Conservation (phyloP, 345 rosid species). For the Dipteronia dyeriana region DNA sequence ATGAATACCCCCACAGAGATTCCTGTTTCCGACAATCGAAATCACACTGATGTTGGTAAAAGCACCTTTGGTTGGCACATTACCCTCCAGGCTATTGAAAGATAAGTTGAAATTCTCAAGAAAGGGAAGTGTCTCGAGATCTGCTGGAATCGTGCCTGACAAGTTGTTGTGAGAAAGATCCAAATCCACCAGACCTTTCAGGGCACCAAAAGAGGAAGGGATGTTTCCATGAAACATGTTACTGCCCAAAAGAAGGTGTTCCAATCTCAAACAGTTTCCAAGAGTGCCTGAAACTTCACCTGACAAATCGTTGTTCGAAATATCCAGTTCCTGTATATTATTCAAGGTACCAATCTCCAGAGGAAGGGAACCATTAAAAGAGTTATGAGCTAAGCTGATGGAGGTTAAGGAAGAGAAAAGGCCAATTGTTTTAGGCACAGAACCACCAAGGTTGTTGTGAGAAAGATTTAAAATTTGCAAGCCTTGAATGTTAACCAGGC, state of each 20-base stretch:
- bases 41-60: slow-evolving; percentile 18
- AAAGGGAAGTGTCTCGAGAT: background rate
- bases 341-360: slow-evolving; percentile 6
- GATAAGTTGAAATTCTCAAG: slow-evolving; percentile 21
- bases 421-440: no score
- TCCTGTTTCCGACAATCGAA: slow-evolving; percentile 19
- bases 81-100: slow-evolving; percentile 23
- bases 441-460: no score
- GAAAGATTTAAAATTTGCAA: no score
- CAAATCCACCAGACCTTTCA: slow-evolving; percentile 19
- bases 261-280: slow-evolving; percentile 21
- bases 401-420: no score
- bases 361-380: slow-evolving; percentile 1
- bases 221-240: slow-evolving; percentile 20
- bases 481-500: no score
- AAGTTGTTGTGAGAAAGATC: slow-evolving; percentile 27
- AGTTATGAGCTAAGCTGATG: background rate
- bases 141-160: slow-evolving; percentile 23
- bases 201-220: slow-evolving; percentile 17
- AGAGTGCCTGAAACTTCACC: slow-evolving; percentile 23
- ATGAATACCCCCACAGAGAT: slow-evolving; percentile 19
- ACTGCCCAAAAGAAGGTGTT: background rate
- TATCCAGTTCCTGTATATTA: slow-evolving; percentile 1
- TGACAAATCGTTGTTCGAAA: slow-evolving; percentile 22
- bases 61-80: slow-evolving; percentile 16